phyloP scores from a whole-genome alignment of 306 rosid species.

The Lagenaria siceraria region DNA sequence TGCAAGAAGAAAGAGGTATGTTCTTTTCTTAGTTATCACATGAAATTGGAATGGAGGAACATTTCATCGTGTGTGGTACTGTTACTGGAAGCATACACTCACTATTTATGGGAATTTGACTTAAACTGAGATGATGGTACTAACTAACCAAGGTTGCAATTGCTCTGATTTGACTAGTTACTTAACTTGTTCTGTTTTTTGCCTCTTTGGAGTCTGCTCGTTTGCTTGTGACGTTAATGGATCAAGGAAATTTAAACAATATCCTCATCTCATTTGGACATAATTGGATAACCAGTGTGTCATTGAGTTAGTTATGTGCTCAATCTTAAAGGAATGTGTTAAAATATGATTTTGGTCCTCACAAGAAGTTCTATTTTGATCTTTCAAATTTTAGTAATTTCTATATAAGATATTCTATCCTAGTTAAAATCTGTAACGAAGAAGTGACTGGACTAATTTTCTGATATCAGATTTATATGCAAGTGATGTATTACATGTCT shows the following conservation, averaged over 20 bases:
- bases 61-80: neutral
- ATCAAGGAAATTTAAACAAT: neutral
- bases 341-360: neutral
- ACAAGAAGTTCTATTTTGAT: neutral
- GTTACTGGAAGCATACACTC: neutral
- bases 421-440: neutral
- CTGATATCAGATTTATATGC: neutral
- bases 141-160: neutral
- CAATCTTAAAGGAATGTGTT: neutral
- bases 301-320: neutral
- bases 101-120: neutral
- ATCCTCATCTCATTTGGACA: neutral
- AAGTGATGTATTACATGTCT: neutral
- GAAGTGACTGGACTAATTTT: neutral
- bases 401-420: neutral
- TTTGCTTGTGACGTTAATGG: neutral
- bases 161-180: too few species aligned
- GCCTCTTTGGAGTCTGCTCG: neutral
- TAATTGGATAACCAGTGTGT: neutral
- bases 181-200: too few species aligned
- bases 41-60: neutral
- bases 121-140: neutral
- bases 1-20: constrained; percentile 94
- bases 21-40: neutral
- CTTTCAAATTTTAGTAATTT: neutral